These are phyloP conservation scores for Daldinia sp. DNA, from an alignment of 2,329 filamentous ascomycete species.

Conservation along the genomic window DNA sequence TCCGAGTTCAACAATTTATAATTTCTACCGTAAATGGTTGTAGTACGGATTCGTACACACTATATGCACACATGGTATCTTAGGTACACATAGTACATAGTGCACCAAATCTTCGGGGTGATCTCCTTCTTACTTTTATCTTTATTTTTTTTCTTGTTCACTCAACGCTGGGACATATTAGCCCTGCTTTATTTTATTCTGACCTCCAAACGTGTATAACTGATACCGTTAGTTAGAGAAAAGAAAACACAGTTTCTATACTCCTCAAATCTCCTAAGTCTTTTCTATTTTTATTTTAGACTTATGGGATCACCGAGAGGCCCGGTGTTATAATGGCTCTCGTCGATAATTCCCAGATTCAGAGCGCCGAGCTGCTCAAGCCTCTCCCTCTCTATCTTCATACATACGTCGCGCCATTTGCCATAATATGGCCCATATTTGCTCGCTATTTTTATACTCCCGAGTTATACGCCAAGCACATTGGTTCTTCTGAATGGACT, in stretches of 20 bases:
- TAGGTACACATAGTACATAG: neutral
- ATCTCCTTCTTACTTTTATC: neutral
- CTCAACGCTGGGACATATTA: neutral
- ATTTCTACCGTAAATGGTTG: too few species aligned
- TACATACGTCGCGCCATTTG: constrained; percentile 92
- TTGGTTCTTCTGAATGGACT: constrained; percentile 96
- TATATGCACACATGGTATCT: neutral
- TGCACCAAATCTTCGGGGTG: neutral
- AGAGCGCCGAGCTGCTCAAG: constrained; percentile 85
- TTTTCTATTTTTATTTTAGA: too few species aligned
- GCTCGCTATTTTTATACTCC: constrained; percentile 84
- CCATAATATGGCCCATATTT: constrained; percentile 91
- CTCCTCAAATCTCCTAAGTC: neutral
- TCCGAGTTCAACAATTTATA: neutral
- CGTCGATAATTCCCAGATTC: constrained; percentile 91
- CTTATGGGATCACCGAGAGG: constrained; percentile 60
- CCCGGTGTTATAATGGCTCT: constrained; percentile 60
- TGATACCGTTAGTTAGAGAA: neutral
- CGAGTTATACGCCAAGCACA: constrained; percentile 88
- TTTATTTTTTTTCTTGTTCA: neutral
- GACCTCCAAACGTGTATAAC: neutral
- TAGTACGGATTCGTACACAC: too few species aligned
- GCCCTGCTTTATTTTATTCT: neutral
- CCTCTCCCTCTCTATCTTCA: constrained; percentile 83
- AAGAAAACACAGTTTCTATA: neutral